Percentiles rank a stretch among this genome's conserved stretches.
phyloP scores from a whole-genome alignment of 1,284 basidiomycete species.

The Porodaedalea pini region DNA sequence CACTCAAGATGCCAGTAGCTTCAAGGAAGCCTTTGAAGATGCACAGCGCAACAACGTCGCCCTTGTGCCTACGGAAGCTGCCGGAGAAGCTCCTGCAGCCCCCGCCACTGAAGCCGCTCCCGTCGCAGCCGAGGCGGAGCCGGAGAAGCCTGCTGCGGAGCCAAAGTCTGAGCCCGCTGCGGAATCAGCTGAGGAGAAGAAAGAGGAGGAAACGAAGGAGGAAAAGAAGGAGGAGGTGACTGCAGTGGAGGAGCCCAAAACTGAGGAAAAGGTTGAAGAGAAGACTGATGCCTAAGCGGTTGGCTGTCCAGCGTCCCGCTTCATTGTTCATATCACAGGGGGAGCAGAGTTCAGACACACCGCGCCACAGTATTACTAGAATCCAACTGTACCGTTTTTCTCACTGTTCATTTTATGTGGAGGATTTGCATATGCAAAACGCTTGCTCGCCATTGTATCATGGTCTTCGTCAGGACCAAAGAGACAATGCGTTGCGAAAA shows the following conservation, averaged over 20 bases:
- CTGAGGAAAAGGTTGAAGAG: slow-evolving; percentile 25
- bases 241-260: slow-evolving; percentile 29
- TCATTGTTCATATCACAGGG: not conserved
- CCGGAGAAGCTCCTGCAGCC: slow-evolving; percentile 32
- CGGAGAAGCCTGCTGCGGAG: slow-evolving; percentile 28
- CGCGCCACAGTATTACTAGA: slow-evolving; percentile 4
- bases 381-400: slow-evolving; percentile 11
- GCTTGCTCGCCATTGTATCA: not conserved
- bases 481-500: not conserved
- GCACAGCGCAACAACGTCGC: slow-evolving; percentile 72
- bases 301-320: not conserved
- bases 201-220: slow-evolving; percentile 29
- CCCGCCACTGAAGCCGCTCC: slow-evolving; percentile 27
- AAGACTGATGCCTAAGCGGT: slow-evolving; percentile 9
- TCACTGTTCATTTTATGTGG: slow-evolving; percentile 6
- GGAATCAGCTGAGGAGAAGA: slow-evolving; percentile 31
- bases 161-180: slow-evolving; percentile 29
- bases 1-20: slow-evolving; percentile 73
- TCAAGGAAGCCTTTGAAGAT: slow-evolving; percentile 85
- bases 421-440: slow-evolving; percentile 1
- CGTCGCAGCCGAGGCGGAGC: slow-evolving; percentile 26
- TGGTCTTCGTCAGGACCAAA: not conserved
- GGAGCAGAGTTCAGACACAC: not conserved
- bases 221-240: slow-evolving; percentile 29
- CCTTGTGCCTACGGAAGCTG: slow-evolving; percentile 25